These are phyloP conservation scores for Arabis alpina DNA, from an alignment of 345 rosid genomes.

Conservation along the genomic window DNA sequence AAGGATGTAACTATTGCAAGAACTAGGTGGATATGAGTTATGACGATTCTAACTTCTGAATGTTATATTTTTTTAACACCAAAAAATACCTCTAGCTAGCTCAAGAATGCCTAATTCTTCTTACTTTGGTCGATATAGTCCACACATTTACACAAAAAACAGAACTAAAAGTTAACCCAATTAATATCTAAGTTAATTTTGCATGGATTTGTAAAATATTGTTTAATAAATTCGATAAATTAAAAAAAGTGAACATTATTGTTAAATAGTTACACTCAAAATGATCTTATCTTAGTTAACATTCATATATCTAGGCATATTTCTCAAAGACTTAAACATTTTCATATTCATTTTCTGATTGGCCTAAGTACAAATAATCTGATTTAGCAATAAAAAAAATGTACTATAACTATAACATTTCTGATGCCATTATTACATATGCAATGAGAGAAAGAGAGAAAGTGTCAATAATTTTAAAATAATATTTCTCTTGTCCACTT, in stretches of 20 bases:
- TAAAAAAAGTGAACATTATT: neutral
- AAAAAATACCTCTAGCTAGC: no score
- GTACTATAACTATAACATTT: constrained; percentile 1
- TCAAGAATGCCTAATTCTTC: no score
- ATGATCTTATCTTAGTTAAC: neutral
- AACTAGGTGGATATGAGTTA: no score
- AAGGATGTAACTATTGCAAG: no score
- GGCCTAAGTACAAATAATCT: neutral
- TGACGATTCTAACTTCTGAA: no score
- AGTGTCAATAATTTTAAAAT: constrained; percentile 8
- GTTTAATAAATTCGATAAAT: neutral
- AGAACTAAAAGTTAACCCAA: no score
- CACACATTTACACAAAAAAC: no score
- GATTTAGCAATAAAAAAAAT: constrained; percentile 14
- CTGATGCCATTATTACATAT: constrained; percentile 10
- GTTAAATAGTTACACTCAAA: neutral
- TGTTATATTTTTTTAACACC: no score
- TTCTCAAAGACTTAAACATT: neutral
- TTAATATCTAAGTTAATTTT: neutral
- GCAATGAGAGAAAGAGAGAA: constrained; percentile 5
- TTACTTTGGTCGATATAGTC: no score
- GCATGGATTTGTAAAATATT: neutral
- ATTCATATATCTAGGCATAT: neutral
- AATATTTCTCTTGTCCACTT: constrained; percentile 37
- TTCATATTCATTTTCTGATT: constrained; percentile 15